These are phyloP conservation scores for Fusarium nodosum DNA, from an alignment of 2,329 filamentous ascomycete species.

Conservation along the genomic window DNA sequence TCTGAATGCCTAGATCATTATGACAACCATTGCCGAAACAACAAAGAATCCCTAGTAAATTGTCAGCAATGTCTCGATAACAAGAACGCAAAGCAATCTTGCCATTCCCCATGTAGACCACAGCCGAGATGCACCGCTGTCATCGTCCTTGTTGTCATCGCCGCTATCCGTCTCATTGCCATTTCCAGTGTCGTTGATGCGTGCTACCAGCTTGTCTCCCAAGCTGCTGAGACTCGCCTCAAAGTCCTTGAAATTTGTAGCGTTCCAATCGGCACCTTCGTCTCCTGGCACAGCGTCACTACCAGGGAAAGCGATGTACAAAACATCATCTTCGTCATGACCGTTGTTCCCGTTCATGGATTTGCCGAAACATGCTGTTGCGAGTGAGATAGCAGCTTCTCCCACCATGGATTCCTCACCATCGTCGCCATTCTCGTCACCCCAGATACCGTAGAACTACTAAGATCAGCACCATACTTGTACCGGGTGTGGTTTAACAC, in stretches of 20 bases:
- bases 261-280: slow-evolving; percentile 67
- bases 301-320: slow-evolving; percentile 73
- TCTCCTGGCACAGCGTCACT: slow-evolving; percentile 68
- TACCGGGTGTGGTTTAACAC: not conserved
- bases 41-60: slow-evolving; percentile 44
- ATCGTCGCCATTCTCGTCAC: slow-evolving; percentile 70
- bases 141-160: not conserved
- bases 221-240: slow-evolving; percentile 64
- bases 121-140: slow-evolving; percentile 19
- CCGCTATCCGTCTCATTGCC: not conserved
- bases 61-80: slow-evolving; percentile 18
- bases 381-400: slow-evolving; percentile 70
- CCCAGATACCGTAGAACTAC: slow-evolving; percentile 71
- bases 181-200: slow-evolving; percentile 44
- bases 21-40: slow-evolving; percentile 43
- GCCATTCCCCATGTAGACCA: slow-evolving; percentile 20
- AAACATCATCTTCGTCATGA: slow-evolving; percentile 68
- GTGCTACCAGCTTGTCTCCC: slow-evolving; percentile 65
- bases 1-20: slow-evolving; percentile 41
- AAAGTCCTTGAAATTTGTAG: slow-evolving; percentile 63
- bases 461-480: not conserved
- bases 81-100: not conserved
- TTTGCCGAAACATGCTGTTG: slow-evolving; percentile 68
- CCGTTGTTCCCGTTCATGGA: slow-evolving; percentile 68
- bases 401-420: slow-evolving; percentile 63